Evolutionary conservation across 306 rosid genomes (phyloP), one percentile per base, ranked within the genome.

Genomic region (Ammopiptanthus mongolicus): DNA sequence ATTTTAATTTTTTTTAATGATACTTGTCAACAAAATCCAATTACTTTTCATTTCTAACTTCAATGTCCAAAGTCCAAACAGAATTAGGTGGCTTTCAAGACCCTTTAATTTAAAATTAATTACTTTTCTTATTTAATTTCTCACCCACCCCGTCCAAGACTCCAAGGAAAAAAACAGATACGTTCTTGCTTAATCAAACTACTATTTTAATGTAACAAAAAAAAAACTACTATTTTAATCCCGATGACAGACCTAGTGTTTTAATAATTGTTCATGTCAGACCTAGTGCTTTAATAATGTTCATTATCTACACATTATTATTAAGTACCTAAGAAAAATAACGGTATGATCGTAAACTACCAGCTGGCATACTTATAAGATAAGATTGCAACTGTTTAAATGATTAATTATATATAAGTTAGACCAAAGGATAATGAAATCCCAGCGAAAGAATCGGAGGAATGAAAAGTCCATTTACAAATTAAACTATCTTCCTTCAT

Each of bases 301-400:
- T 28, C 78, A 71, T 51, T 48, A 78, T 78, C 56, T 22, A 44
- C 39, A 34, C 9, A 48, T 46, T 11, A 51, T 50, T 53, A 53
- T 53, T 10, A 55, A 75, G 31, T 75, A 12, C 58, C 36, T 50
- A 12, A 29, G 46, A 59, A 68, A 69, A 78, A 50, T 61, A 50
- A 70, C 70, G 36, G 5, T 33, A 36, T 58, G 33, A 41, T 18
- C 25, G 17, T 18, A 52, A 17, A 71, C 37, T 65, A 63, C 82
- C 69, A 79, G 83, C 73, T 79, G 78, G 78, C 73, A 52, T 37
- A 48, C 28, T 63, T 28, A 80, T 23, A 57, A 61, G 80, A 66
- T 73, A 73, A 47, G 84, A 28, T 66, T 57, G 52, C 68, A 44
- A 46, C 18, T 3, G 75, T 21, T 57, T 73, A 13, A 18, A 44